A percentile compares a stretch with the other conserved stretches of the same genome.
phyloP scores from a whole-genome alignment of 257 asterid genomes.

The Linaria vulgaris region DNA sequence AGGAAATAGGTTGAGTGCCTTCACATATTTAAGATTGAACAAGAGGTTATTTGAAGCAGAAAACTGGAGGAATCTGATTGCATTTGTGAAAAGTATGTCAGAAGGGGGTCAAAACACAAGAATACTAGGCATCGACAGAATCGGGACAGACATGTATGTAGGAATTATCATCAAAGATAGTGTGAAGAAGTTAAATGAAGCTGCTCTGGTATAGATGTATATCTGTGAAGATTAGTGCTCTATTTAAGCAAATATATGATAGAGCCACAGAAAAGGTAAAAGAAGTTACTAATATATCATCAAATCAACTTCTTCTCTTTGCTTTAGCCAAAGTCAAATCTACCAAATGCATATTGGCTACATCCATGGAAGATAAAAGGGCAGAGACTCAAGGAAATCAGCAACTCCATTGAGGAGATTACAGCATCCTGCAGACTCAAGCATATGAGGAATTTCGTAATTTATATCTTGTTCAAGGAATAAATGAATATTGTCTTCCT shows the following conservation, averaged over 20 bases:
- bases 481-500: constrained; percentile 8
- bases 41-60: constrained; percentile 71
- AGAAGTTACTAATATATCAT: constrained; percentile 3
- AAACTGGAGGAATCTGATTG: constrained; percentile 74
- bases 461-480: constrained; percentile 1
- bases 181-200: constrained; percentile 39
- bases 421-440: not conserved
- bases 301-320: constrained; percentile 17
- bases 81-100: constrained; percentile 70
- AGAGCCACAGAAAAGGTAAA: constrained; percentile 13
- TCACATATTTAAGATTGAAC: constrained; percentile 82
- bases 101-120: constrained; percentile 58
- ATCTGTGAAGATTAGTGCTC: constrained; percentile 19
- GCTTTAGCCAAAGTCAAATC: constrained; percentile 24
- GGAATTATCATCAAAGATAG: constrained; percentile 49
- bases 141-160: constrained; percentile 67
- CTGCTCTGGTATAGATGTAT: constrained; percentile 39
- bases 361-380: constrained; percentile 18
- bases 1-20: constrained; percentile 69
- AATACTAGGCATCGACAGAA: constrained; percentile 55
- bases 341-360: constrained; percentile 13
- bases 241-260: not conserved
- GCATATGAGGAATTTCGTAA: not conserved
- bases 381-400: constrained; percentile 1
- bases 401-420: constrained; percentile 21